These are phyloP conservation scores for Ustilago esculenta DNA, from an alignment of 1,284 basidiomycete genomes.

Conservation along the genomic window DNA sequence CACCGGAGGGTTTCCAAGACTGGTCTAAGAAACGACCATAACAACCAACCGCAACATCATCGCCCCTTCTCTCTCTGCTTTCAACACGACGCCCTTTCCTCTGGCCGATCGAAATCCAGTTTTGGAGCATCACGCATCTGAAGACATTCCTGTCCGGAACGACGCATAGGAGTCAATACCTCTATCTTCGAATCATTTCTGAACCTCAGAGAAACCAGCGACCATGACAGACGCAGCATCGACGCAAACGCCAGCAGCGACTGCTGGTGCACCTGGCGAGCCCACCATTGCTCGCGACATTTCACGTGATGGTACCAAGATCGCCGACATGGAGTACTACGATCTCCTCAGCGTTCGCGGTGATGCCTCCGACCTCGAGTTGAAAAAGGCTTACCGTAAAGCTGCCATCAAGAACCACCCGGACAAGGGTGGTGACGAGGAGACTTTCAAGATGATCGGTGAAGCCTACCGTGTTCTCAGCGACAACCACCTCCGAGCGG, in stretches of 20 bases:
- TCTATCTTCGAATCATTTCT: too few relatives aligned
- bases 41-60: too few relatives aligned
- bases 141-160: too few relatives aligned
- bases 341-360: slow-evolving; percentile 66
- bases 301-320: slow-evolving; percentile 61
- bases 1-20: too few relatives aligned
- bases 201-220: background rate
- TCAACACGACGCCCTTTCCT: too few relatives aligned
- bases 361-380: slow-evolving; percentile 73
- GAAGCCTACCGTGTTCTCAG: slow-evolving; percentile 70
- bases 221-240: slow-evolving; percentile 43
- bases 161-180: too few relatives aligned
- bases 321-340: slow-evolving; percentile 67
- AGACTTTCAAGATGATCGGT: slow-evolving; percentile 70
- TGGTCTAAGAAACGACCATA: too few relatives aligned
- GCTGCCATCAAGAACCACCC: slow-evolving; percentile 86
- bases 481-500: slow-evolving; percentile 80
- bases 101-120: too few relatives aligned
- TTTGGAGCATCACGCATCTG: too few relatives aligned
- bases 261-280: slow-evolving; percentile 14
- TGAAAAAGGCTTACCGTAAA: slow-evolving; percentile 96
- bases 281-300: slow-evolving; percentile 53
- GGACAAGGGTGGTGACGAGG: slow-evolving; percentile 67
- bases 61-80: too few relatives aligned
- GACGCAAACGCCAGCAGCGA: slow-evolving; percentile 17